These are phyloP conservation scores for Lasiodiplodia hormozganensis DNA, from an alignment of 2,329 filamentous ascomycete genomes.

Conservation along the genomic window DNA sequence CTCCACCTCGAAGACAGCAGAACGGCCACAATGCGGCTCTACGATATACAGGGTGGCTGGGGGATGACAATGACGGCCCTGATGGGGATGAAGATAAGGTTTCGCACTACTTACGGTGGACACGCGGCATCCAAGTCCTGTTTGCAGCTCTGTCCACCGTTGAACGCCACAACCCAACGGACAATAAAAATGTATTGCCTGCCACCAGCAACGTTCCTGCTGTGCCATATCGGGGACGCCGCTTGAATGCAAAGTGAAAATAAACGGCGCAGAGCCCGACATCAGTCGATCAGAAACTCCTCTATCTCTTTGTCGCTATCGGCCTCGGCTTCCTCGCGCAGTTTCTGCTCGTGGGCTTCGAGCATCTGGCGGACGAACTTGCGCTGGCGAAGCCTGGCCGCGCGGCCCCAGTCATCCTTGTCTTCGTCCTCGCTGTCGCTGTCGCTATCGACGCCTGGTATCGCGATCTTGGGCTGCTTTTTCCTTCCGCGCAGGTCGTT, in stretches of 20 bases:
- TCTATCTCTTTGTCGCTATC: constrained; percentile 78
- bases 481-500: constrained; percentile 44
- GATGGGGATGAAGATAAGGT: neutral
- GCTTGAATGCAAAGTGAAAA: constrained; percentile 7
- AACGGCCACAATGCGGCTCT: constrained; percentile 13
- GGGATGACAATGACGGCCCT: neutral
- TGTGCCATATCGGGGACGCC: neutral
- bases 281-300: constrained; percentile 65
- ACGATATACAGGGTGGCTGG: constrained; percentile 10
- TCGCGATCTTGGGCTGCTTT: constrained; percentile 56
- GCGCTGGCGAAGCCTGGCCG: constrained; percentile 72
- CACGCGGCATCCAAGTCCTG: neutral
- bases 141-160: neutral
- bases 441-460: constrained; percentile 61
- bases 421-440: constrained; percentile 55
- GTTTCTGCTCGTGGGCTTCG: constrained; percentile 63
- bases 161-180: neutral
- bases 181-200: neutral
- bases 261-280: neutral
- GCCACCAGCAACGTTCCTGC: constrained; percentile 12
- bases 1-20: constrained; percentile 6
- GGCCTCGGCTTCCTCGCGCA: constrained; percentile 65
- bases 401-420: constrained; percentile 68
- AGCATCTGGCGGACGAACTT: constrained; percentile 70
- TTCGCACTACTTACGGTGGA: constrained; percentile 1